Conservation (phyloP, 805 yeast species). For the Yarrowia divulgata region DNA sequence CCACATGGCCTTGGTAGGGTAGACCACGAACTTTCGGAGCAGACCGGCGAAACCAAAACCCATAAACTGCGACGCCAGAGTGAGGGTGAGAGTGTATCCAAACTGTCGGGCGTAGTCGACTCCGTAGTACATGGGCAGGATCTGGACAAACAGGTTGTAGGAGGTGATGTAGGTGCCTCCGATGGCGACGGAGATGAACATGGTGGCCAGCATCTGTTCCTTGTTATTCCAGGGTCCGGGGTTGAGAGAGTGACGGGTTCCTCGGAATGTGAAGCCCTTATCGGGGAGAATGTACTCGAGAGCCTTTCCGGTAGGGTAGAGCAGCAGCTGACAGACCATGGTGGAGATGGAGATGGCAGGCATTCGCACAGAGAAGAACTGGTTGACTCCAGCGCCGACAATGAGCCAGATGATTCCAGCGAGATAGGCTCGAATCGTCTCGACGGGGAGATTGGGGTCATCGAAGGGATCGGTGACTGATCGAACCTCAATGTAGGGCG, state of each 20-base stretch:
- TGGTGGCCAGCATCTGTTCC: conserved; percentile 69
- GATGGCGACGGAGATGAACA: conserved; percentile 51
- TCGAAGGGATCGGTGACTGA: conserved; percentile 62
- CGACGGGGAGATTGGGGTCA: conserved; percentile 56
- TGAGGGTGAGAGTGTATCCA: conserved; percentile 56
- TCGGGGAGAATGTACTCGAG: conserved; percentile 56
- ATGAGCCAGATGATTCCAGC: conserved; percentile 54
- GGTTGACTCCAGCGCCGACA: conserved; percentile 62
- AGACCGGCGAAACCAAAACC: conserved; percentile 64
- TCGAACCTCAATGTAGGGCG: conserved; percentile 67
- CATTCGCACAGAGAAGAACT: conserved; percentile 63
- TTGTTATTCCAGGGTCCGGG: conserved; percentile 70
- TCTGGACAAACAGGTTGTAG: conserved; percentile 45
- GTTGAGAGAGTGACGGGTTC: conserved; percentile 56
- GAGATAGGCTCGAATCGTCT: conserved; percentile 59
- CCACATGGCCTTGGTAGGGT: conserved; percentile 57
- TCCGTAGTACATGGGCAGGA: conserved; percentile 48
- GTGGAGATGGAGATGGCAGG: conserved; percentile 58
- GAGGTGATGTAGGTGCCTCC: conserved; percentile 43
- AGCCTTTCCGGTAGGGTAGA: conserved; percentile 65
- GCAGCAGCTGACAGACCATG: conserved; percentile 54
- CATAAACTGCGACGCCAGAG: conserved; percentile 59
- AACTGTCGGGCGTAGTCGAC: conserved; percentile 50
- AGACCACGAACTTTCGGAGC: conserved; percentile 59
- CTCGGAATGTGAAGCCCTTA: conserved; percentile 53